These are phyloP conservation scores for Murraya koenigii DNA, from an alignment of 345 rosid genomes.

Conservation along the genomic window DNA sequence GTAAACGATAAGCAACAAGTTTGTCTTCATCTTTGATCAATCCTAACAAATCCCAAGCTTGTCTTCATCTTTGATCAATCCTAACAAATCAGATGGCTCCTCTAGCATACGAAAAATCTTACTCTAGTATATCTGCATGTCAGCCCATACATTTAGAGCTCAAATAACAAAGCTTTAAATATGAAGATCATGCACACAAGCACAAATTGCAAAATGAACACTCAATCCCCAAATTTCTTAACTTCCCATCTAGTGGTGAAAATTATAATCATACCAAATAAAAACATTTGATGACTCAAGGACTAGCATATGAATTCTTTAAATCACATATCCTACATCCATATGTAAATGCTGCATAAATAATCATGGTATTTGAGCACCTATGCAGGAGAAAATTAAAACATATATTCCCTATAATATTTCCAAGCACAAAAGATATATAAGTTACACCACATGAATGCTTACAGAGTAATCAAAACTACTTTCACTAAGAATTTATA, in stretches of 20 bases:
- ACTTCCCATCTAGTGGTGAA: background rate
- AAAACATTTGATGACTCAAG: background rate
- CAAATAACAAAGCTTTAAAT: slow-evolving; percentile 1
- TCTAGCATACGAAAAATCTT: slow-evolving; percentile 43
- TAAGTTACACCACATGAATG: background rate
- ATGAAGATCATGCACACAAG: background rate
- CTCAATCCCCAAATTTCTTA: background rate
- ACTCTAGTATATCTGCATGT: slow-evolving; percentile 44
- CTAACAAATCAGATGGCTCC: slow-evolving; percentile 48
- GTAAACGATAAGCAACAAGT: slow-evolving; percentile 61
- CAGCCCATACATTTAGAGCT: slow-evolving; percentile 1
- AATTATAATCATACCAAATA: too few relatives aligned
- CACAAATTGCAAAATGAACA: background rate
- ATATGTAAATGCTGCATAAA: background rate
- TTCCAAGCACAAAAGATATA: background rate
- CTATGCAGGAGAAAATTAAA: background rate
- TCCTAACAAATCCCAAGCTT: too few relatives aligned
- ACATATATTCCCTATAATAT: background rate
- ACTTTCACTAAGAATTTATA: background rate
- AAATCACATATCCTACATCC: background rate
- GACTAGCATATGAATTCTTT: background rate
- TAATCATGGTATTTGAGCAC: background rate
- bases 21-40: slow-evolving; percentile 66
- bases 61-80: slow-evolving; percentile 65
- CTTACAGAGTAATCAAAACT: background rate